Percentiles rank a stretch among this genome's conserved stretches.
Conservation (phyloP, 768 basidiomycete genomes). For the Serendipita indica region DNA sequence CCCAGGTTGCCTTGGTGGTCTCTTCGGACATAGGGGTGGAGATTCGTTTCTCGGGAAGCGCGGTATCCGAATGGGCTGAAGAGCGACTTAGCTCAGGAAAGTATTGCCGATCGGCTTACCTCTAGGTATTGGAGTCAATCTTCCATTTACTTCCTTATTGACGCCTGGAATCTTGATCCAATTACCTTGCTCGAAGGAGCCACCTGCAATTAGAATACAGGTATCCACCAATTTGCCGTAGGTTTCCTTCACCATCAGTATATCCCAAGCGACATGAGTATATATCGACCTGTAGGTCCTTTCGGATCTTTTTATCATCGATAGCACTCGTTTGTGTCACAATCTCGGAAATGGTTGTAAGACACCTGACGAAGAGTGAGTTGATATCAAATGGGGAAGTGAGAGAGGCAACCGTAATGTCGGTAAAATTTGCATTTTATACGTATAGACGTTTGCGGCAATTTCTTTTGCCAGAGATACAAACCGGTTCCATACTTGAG, state of each 20-base stretch:
- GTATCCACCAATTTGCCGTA: constrained; percentile 76
- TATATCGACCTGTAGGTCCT: constrained; percentile 65
- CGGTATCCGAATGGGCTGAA: not conserved
- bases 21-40: constrained; percentile 12
- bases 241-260: constrained; percentile 40
- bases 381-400: not conserved
- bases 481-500: constrained; percentile 82
- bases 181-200: constrained; percentile 56
- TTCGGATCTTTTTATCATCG: constrained; percentile 75
- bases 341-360: constrained; percentile 68
- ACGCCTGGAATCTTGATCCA: constrained; percentile 35
- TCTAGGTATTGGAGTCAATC: constrained; percentile 53
- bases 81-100: not conserved
- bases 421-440: constrained; percentile 55
- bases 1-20: not conserved
- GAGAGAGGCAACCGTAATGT: constrained; percentile 43
- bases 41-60: constrained; percentile 21
- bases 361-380: constrained; percentile 36
- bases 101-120: constrained; percentile 22
- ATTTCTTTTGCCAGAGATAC: constrained; percentile 69
- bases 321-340: constrained; percentile 78
- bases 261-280: not conserved
- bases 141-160: constrained; percentile 33
- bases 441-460: constrained; percentile 45
- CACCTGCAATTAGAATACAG: constrained; percentile 56